phyloP scores from a whole-genome alignment of 257 asterid species.

The Hygrophila difformis region DNA sequence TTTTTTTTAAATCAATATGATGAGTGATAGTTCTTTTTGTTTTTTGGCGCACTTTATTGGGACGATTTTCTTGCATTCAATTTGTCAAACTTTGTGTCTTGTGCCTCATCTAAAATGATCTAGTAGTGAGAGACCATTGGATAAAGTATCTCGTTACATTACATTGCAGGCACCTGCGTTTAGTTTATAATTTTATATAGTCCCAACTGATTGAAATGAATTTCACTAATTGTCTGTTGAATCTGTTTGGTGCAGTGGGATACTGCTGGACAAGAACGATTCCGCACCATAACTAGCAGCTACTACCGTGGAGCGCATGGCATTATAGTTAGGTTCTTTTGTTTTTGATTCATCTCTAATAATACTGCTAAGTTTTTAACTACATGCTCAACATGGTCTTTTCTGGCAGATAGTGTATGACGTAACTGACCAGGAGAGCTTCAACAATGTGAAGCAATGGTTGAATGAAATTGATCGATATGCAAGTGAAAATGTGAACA shows the following conservation, averaged over 20 bases:
- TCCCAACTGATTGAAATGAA: too few species aligned
- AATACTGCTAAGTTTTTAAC: constrained; percentile 8
- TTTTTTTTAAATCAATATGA: too few species aligned
- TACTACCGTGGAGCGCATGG: constrained; percentile 98
- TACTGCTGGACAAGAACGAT: constrained; percentile 96
- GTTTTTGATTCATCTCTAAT: constrained; percentile 7
- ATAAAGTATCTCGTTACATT: too few species aligned
- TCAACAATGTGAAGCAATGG: constrained; percentile 94
- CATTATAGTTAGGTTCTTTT: constrained; percentile 57
- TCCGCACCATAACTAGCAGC: constrained; percentile 91
- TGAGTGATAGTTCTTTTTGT: too few species aligned
- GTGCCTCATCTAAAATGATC: too few species aligned
- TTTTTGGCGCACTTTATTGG: too few species aligned
- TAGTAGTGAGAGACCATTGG: too few species aligned
- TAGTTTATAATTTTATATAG: too few species aligned
- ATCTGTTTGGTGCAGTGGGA: constrained; percentile 99
- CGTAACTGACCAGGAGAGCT: constrained; percentile 80
- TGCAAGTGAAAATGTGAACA: constrained; percentile 82
- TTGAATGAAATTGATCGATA: constrained; percentile 84
- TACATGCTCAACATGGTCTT: constrained; percentile 12
- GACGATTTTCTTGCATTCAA: too few species aligned
- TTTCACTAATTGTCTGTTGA: too few species aligned
- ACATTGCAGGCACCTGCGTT: too few species aligned
- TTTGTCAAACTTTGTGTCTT: too few species aligned
- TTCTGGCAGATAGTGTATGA: constrained; percentile 69